Base-by-base conservation (phyloP, 1,284 basidiomycete species). In the Blastosporella zonata region DNA sequence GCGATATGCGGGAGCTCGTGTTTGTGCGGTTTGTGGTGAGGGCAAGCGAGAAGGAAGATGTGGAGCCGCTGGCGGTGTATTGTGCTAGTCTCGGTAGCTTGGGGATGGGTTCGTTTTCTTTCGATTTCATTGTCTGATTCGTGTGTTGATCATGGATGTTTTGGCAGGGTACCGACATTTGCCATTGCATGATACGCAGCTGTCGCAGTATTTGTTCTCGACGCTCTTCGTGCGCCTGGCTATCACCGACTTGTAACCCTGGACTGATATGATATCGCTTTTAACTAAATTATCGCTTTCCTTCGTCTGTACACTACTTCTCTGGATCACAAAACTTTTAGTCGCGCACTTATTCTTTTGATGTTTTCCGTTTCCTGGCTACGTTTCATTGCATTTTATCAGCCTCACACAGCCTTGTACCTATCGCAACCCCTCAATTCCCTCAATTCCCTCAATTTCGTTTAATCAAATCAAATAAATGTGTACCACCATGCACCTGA, bases 191-290 rank as follows among this genome's bases (percentile, higher is more conserved):
- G 52, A 56, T 39, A 37, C 49, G 0, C 82, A 90, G 59, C 79
- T 92, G 42, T 87, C 86, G 34, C 87, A 91, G 56, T 90, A 87
- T 61, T 70, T 96, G 38, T 96, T 93, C 67, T 90, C 93, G 29
- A 94, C 91, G 18, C 73, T 97, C 5, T 95, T 95, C 60, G 86
- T 94, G 27, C 66, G 74, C 38, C 72, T 84, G 53, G 65, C 72
- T 36, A 63, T 87, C 47, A 70, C 67, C 28, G 72, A 77, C 51
- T 44, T 58, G 29, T 63, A 44, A 40, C 31, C 29, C n/a, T n/a
- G n/a, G n/a, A n/a, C n/a, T n/a, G n/a, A n/a, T n/a, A n/a, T n/a
- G n/a, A n/a, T n/a, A n/a, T n/a, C n/a, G n/a, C n/a, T n/a, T n/a
- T n/a, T n/a, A n/a, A n/a, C n/a, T n/a, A n/a, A n/a, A n/a, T n/a